Conservation (phyloP, 495 filamentous ascomycete genomes). For the Neurospora sp. region DNA sequence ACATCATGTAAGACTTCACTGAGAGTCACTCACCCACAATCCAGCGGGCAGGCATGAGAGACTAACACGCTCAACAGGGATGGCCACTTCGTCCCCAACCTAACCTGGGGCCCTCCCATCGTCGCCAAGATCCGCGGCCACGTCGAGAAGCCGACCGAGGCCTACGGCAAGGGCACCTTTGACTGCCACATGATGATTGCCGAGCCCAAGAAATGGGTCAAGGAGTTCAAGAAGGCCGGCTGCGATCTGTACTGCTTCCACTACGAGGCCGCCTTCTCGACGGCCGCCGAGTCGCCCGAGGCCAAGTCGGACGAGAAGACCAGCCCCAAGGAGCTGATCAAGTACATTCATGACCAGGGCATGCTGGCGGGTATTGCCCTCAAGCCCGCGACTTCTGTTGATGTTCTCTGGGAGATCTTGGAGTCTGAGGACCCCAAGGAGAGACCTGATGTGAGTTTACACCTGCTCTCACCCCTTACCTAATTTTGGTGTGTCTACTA, state of each 20-base stretch:
- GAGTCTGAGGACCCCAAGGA: constrained; percentile 61
- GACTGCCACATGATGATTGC: constrained; percentile 99
- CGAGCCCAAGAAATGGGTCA: constrained; percentile 98
- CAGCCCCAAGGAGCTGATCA: constrained; percentile 72
- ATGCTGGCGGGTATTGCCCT: constrained; percentile 93
- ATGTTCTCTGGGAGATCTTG: constrained; percentile 84
- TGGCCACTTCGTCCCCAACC: constrained; percentile 96
- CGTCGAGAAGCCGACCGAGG: constrained; percentile 46
- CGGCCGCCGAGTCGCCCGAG: constrained; percentile 70
- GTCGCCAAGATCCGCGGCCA: constrained; percentile 85
- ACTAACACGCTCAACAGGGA: constrained; percentile 37
- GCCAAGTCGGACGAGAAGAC: constrained; percentile 56
- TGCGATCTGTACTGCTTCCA: constrained; percentile 99
- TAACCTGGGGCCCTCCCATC: constrained; percentile 89
- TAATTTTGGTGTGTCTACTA: background rate
- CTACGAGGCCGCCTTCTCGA: constrained; percentile 92
- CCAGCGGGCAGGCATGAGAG: no score
- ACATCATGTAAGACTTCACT: constrained; percentile 58
- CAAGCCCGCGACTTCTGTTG: constrained; percentile 83
- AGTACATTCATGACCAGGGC: constrained; percentile 76
- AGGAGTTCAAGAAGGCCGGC: constrained; percentile 83
- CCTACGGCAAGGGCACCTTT: constrained; percentile 75
- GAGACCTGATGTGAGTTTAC: constrained; percentile 68
- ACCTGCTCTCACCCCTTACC: background rate
- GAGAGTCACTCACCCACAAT: no score